Evolutionary conservation across 495 filamentous ascomycete genomes (phyloP), one percentile per base, ranked within the genome.

Genomic region (Podospora didyma): DNA sequence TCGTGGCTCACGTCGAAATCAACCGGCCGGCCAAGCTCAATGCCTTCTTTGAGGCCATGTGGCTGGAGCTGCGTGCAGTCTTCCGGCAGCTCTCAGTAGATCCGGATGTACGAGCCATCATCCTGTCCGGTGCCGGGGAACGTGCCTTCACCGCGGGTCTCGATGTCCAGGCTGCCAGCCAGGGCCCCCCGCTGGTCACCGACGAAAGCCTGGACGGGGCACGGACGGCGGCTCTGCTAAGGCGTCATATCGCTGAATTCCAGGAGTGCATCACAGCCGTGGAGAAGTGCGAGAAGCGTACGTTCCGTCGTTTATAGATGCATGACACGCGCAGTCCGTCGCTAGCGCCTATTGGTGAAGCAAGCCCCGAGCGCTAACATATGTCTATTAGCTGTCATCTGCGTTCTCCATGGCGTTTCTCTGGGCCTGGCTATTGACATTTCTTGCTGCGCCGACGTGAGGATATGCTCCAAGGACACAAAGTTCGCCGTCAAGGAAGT

Each of bases 1-100:
- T 84, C 74, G 89, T 97, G 39, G 90, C 89, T 10, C 90, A 96
- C 69, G 91, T 98, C 49, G 88, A 97, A 69, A 96, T 96, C 75
- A 92, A 96, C 77, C 84, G 94, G 7, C 84, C 93, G 1, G 71
- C 84, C 50, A 97, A 96, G 75, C 75, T 96, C 68, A 98, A 98
- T 72, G 86, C 94, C 53, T 97, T 97, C 72, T 75, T 83, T 58
- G 86, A 92, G 73, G 77, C 86, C 45, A 96, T 97, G 90, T 98
- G 93, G 92, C 74, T 86, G 45, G 89, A 96, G 75, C 72, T 97
- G 53, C 77, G 82, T 52, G 62, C 67, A 9, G 73, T 96, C 68
- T 96, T 98, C 77, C 68, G 74, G 56, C 73, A 79, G 46, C 84
- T 97, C 57, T 96, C 90, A 24, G 58, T 71, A 54, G 85, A 89